Evolutionary conservation across 176 grass and related monocot genomes (phyloP).

Genomic region (Juncus inflexus): DNA sequence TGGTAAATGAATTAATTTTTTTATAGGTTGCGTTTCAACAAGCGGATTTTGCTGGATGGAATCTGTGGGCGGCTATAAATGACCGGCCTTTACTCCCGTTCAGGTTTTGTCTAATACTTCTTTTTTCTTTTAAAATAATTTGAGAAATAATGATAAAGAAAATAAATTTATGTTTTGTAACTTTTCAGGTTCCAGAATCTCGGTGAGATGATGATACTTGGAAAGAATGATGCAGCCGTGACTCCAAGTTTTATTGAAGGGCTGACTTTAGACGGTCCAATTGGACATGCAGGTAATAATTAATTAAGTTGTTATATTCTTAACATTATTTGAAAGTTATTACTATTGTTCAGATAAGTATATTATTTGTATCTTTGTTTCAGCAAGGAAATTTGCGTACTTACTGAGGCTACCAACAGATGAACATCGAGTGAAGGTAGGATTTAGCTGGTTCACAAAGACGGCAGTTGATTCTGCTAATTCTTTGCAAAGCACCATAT

Average conservation of each 20-base stretch:
- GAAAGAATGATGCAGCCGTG: slow-evolving; percentile 68
- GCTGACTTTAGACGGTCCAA: slow-evolving; percentile 75
- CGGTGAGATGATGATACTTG: slow-evolving; percentile 97
- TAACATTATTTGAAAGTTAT: neutral
- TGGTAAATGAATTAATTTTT: neutral
- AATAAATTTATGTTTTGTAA: neutral
- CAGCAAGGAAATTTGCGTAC: slow-evolving; percentile 90
- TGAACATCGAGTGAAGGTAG: slow-evolving; percentile 81
- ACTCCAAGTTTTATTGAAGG: slow-evolving; percentile 86
- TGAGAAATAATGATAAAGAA: neutral
- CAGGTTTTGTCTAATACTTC: slow-evolving; percentile 38
- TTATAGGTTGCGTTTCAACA: slow-evolving; percentile 91
- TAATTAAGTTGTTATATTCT: neutral
- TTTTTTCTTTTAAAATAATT: neutral
- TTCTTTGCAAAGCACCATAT: slow-evolving; percentile 64
- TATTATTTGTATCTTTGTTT: slow-evolving; percentile 8
- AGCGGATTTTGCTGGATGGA: slow-evolving; percentile 94
- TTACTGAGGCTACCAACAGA: slow-evolving; percentile 89
- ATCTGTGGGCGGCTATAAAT: slow-evolving; percentile 95
- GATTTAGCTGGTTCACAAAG: slow-evolving; percentile 87
- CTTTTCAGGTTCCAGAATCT: slow-evolving; percentile 87
- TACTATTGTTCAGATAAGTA: neutral
- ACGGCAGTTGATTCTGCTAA: slow-evolving; percentile 57
- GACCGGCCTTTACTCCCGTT: slow-evolving; percentile 77
- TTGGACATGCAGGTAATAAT: slow-evolving; percentile 81